Base-by-base conservation (phyloP, 108 stramenopile genomes). In the Cyclotella baltica region DNA sequence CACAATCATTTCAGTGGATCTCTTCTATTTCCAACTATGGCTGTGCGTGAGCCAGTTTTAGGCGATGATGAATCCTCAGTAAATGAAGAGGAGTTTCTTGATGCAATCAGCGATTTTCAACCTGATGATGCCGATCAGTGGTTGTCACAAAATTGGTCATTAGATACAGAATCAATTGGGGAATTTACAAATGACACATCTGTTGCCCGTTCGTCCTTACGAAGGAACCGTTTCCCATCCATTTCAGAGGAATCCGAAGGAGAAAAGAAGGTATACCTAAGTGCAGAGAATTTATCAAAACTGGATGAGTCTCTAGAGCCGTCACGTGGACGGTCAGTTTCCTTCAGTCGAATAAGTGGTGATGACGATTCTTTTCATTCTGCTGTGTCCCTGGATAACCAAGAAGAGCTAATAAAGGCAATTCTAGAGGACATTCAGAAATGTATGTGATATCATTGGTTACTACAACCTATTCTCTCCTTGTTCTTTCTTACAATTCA, bases 341-440 rank as follows among this genome's bases (percentile, higher is more conserved):
- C n/a, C n/a, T 43, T 74, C 22, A 83, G 78, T 65, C 77, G 36
- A 20, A 65, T 56, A 13, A 83, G 84, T 30, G 73, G 43, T 19
- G 87, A 86, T 70, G 83, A 81, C 22, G 86, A 85, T 30, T 88
- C 86, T 4, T 91, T 91, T 76, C 87, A 89, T 75, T 88, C 87
- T 22, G 87, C 83, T 1, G 78, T 88, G 47, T 86, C 87, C 18
- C 37, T 84, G 22, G 75, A 76, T 30, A 87, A 86, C 29, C 82
- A 83, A 67, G 19, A 23, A 11, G 48, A 83, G 65, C 63, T 90
- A 29, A 30, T 69, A 53, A 70, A 56, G 6, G 82, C 78, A 28
- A 57, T 88, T n/a, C 46, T 27, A 50, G 43, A 50, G 28, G 66
- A 67, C 35, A 67, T 67, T 35, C 18, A 18, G 5, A 47, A 28